A percentile compares a stretch with the other conserved stretches of the same genome.
Conservation (phyloP, 1,284 basidiomycete species). For the Pyrrhoderma noxium region DNA sequence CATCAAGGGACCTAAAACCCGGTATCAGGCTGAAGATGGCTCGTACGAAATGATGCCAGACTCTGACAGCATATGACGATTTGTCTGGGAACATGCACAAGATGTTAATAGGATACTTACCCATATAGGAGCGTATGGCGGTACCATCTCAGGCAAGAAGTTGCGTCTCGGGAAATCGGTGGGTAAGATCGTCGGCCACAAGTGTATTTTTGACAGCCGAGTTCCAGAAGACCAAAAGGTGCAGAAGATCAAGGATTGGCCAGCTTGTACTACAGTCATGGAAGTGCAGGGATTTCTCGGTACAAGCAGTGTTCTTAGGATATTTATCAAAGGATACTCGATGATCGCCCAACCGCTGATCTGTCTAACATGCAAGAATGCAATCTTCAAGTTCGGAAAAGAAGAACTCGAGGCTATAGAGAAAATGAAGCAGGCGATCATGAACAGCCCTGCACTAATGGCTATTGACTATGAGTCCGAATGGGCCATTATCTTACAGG, state of each 20-base stretch:
- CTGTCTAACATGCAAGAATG: background rate
- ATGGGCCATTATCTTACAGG: constrained; percentile 28
- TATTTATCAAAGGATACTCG: constrained; percentile 28
- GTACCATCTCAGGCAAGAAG: constrained; percentile 23
- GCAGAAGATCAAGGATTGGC: constrained; percentile 27
- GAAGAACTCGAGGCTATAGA: constrained; percentile 27
- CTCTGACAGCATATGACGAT: constrained; percentile 30
- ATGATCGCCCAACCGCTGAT: constrained; percentile 22
- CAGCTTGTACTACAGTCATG: constrained; percentile 16
- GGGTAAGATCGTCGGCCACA: constrained; percentile 22
- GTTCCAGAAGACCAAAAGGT: constrained; percentile 18
- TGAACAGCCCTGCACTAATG: constrained; percentile 21
- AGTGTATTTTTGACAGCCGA: constrained; percentile 19
- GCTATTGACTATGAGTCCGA: constrained; percentile 29
- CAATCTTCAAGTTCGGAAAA: constrained; percentile 21
- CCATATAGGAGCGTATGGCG: constrained; percentile 19
- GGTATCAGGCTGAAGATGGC: constrained; percentile 22
- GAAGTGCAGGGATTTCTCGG: constrained; percentile 28
- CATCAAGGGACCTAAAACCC: constrained; percentile 13
- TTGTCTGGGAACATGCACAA: constrained; percentile 30
- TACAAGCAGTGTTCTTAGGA: constrained; percentile 22
- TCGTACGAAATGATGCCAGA: constrained; percentile 21
- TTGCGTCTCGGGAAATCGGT: constrained; percentile 16
- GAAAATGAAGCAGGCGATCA: constrained; percentile 25
- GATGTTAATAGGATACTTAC: constrained; percentile 28